Evolutionary conservation across 257 asterid genomes (phyloP), one percentile per base, ranked within the genome.

Genomic region (Solanum appendiculatum): DNA sequence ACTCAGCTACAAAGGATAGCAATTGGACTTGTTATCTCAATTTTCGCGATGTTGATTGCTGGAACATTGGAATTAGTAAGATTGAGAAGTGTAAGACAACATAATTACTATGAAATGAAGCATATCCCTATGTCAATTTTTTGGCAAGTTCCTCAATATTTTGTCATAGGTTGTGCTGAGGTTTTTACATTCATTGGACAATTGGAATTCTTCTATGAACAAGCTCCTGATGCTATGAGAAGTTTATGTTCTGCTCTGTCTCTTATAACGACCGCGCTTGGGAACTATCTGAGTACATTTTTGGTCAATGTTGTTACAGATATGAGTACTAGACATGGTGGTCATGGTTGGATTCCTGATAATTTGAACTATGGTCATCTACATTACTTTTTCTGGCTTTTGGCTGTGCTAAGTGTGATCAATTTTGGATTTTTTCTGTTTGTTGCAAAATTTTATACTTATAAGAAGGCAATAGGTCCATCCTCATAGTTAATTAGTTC

Each of bases 61-160:
- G 95, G 92, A 16, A 75, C 90, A 2, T 86, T 93, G 16, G 96
- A 94, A 88, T 39, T 89, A 66, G 51, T 87, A 8, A 82, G 98
- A 83, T 74, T 94, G n/a, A 16, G 36, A 9, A 72, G 83, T 9
- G 96, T 92, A 5, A 89, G 75, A 68, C 83, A 87, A 12, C 89
- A 92, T 10, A 58, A 88, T 7, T 91, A 87, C 42, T 92, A 91
- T 5, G 93, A 91, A 7, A 69, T 83, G 5, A 88, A 90, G 25
- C 94, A 92, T 46, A 70, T 92, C 5, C 94, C 95, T 1, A 14
- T 94, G 31, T 91, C 98, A 1, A 66, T 94, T 1, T 94, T 94
- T 84, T 93, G 95, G 94, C 98, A 93, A 84, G 94, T 93, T 13
- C 98, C 96, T 20, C 96, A 94, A 34, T 94, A 93, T 48, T 92